A percentile compares a stretch with the other conserved stretches of the same genome.
Conservation (phyloP, 352 stramenopile species). For the Aphanomyces astaci region DNA sequence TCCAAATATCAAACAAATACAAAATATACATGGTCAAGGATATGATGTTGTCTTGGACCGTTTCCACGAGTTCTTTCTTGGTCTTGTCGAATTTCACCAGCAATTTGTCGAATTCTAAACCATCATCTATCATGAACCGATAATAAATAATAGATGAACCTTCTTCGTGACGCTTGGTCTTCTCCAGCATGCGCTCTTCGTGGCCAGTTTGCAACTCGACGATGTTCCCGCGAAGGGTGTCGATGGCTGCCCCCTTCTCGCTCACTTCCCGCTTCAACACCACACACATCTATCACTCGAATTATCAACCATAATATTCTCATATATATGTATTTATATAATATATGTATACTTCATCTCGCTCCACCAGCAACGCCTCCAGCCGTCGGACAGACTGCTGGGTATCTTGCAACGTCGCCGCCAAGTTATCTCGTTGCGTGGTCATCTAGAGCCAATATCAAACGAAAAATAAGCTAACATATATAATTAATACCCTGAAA, state of each 20-base stretch:
- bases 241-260: background rate
- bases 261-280: background rate
- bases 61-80: conserved; percentile 65
- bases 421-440: background rate
- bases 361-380: background rate
- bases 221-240: background rate
- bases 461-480: no score
- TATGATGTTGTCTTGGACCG: conserved; percentile 23
- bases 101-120: conserved; percentile 7
- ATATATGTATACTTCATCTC: no score
- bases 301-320: background rate
- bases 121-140: background rate
- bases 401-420: background rate
- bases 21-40: no score
- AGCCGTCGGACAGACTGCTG: background rate
- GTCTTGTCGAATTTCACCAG: conserved; percentile 49
- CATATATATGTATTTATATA: no score
- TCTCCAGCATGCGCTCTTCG: background rate
- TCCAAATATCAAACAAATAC: no score
- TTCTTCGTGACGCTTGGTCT: background rate
- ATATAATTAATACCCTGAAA: no score
- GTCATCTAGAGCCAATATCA: conserved; percentile 9
- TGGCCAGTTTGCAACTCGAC: background rate
- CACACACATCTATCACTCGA: background rate
- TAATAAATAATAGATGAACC: background rate